These are phyloP conservation scores for Cryptococcus jaspeensis DNA, from an alignment of 1,284 basidiomycete genomes.

Conservation along the genomic window DNA sequence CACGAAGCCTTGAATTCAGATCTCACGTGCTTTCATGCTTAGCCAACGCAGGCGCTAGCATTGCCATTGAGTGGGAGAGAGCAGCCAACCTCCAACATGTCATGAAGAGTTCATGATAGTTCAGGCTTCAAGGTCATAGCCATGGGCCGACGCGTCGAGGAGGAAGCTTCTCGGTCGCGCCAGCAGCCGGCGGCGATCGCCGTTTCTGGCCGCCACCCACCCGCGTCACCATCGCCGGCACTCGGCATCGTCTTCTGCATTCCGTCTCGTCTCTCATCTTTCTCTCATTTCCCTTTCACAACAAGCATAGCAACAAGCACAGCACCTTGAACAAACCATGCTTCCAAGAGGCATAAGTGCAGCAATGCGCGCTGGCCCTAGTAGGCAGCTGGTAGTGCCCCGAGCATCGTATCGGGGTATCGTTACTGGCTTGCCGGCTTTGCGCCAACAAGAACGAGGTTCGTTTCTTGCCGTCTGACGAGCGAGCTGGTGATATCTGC, in stretches of 20 bases:
- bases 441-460: conserved; percentile 19
- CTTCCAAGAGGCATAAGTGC: conserved; percentile 1
- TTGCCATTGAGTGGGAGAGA: too few relatives aligned
- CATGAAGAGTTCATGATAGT: too few relatives aligned
- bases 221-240: not conserved
- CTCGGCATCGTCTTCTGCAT: not conserved
- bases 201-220: not conserved
- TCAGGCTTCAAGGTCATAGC: too few relatives aligned
- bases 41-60: too few relatives aligned
- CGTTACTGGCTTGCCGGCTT: conserved; percentile 10
- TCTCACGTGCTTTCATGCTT: too few relatives aligned
- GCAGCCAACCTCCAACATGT: too few relatives aligned
- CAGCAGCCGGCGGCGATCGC: not conserved
- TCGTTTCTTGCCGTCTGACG: not conserved
- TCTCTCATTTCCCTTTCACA: not conserved
- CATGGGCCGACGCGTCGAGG: too few relatives aligned
- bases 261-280: not conserved
- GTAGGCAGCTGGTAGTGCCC: conserved; percentile 1
- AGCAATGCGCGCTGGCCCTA: conserved; percentile 7
- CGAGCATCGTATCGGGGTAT: conserved; percentile 2
- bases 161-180: too few relatives aligned
- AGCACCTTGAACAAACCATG: not conserved
- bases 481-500: not conserved
- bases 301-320: too few relatives aligned
- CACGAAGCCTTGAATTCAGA: too few relatives aligned